phyloP scores from a whole-genome alignment of 495 filamentous ascomycete species.

The Parathielavia hyrcaniae region DNA sequence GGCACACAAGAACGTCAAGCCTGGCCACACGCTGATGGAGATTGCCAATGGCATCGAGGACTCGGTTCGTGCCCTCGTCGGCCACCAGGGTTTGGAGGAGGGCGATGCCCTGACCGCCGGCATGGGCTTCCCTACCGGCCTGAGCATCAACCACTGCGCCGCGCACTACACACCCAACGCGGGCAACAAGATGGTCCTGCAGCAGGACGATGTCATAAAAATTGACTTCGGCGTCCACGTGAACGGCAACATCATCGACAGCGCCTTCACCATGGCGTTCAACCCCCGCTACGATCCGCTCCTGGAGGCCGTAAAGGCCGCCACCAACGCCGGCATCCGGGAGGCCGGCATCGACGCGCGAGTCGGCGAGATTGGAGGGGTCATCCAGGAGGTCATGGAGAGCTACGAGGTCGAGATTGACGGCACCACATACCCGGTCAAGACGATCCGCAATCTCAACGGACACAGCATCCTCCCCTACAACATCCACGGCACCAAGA shows the following conservation, averaged over 20 bases:
- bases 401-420: slow-evolving; percentile 78
- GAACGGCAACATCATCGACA: slow-evolving; percentile 86
- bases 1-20: slow-evolving; percentile 73
- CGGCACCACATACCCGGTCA: slow-evolving; percentile 72
- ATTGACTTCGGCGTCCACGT: slow-evolving; percentile 90
- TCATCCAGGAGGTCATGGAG: slow-evolving; percentile 84
- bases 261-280: slow-evolving; percentile 85
- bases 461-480: slow-evolving; percentile 84
- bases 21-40: slow-evolving; percentile 70
- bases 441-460: slow-evolving; percentile 80
- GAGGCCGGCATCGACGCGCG: slow-evolving; percentile 79
- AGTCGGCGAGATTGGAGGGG: slow-evolving; percentile 66
- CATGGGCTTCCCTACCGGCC: slow-evolving; percentile 82
- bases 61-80: slow-evolving; percentile 69
- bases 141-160: slow-evolving; percentile 81
- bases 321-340: slow-evolving; percentile 80
- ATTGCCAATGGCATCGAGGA: slow-evolving; percentile 86
- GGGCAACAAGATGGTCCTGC: slow-evolving; percentile 76
- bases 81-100: slow-evolving; percentile 69
- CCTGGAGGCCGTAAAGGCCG: slow-evolving; percentile 72
- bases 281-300: slow-evolving; percentile 81
- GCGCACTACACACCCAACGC: slow-evolving; percentile 90
- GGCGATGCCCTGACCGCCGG: slow-evolving; percentile 75
- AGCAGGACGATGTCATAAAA: slow-evolving; percentile 84
- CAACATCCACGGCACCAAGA: slow-evolving; percentile 82